Base-by-base conservation (phyloP, 2,329 filamentous ascomycete genomes). In the Penicillium janthinellum region DNA sequence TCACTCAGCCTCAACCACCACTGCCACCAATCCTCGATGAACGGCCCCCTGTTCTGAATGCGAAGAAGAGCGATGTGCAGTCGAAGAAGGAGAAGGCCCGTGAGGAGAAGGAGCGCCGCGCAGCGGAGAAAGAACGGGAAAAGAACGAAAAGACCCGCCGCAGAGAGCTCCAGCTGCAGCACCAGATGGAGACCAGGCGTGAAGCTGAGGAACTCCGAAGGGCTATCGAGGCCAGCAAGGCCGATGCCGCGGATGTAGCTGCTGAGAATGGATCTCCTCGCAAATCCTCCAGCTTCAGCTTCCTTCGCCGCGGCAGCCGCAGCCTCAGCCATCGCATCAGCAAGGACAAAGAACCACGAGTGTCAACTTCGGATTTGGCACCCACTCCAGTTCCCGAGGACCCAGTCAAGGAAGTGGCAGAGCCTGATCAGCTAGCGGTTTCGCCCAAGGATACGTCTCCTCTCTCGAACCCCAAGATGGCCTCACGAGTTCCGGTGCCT, bases 241-340 rank as follows among this genome's bases (percentile, higher is more conserved):
- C 82, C 60, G 82, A 84, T 8, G 85, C 87, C 10, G 82, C 79
- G 1, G 84, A 88, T 38, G 84, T 73, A 41, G 71, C 71, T 42
- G 64, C 62, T 7, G 72, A 75, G 17, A 70, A 68, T 39, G 70
- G 67, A 5, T 81, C 86, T 6, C 66, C 71, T 22, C 76, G 73
- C 53, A 76, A 74, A 25, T 65, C 75, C 8, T 66, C 73, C 53
- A 75, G 79, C 7, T 78, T 95, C 44, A 86, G 86, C 68, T 83
- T 90, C 47, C 87, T 90, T 64, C 85, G 88, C 66, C 83, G 88
- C 56, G 86, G 86, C 10, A 91, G 88, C 74, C 94, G 91, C 79
- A 92, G 90, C 64, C 84, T 96, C 79, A 86, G 90, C 51, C 86
- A 88, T 63, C 91, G 89, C 75, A 90, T 90, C 4, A 65, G 60